Base-by-base conservation (phyloP, 208 protist species). In the Porcisia hertigi region DNA sequence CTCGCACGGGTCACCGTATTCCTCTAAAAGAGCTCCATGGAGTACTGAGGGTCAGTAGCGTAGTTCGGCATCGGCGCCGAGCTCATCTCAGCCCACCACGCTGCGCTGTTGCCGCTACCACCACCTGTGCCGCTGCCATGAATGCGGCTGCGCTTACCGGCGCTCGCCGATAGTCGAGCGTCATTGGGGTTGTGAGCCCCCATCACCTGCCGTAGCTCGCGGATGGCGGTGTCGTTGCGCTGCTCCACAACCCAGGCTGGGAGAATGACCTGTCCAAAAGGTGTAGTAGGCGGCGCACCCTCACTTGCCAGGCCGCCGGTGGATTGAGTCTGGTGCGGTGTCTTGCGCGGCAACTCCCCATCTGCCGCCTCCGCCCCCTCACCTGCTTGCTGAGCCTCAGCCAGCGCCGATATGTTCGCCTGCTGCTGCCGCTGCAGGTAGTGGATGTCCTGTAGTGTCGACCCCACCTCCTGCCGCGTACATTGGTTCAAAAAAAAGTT, bases 11-110 rank as follows among this genome's bases (percentile, higher is more conserved):
- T 25, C 66, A 14, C 47, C 45, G 11, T 49, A 41, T 30, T 34
- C 43, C 45, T 47, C 80, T 93, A 97, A 67, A 95, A 95, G 14
- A 97, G 85, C 78, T 97, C 93, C 91, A 97, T 95, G 14, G 93
- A 97, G 78, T 96, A 97, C 84, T 96, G 93, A n/a, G 91, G 91
- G 69, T 97, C 91, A 0, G 81, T 63, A 2, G 93, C 88, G 77
- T 94, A 96, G 70, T 82, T 80, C 23, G 90, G 91, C 89, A 95
- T 93, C 45, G 93, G 91, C 11, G 85, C 85, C 1, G 86, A 81
- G 75, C 90, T 97, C 87, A 90, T 92, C 73, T 97, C 91, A 30
- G 91, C 80, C 90, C 93, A 95, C 93, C 93, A 97, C 63, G 78
- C 88, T n/a, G 62, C 80, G 55, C 83, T 91, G 55, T 76, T 79